A percentile compares a stretch with the other conserved stretches of the same genome.
phyloP scores from a whole-genome alignment of 2,329 filamentous ascomycete species.

The Neopestalotiopsis sp. region DNA sequence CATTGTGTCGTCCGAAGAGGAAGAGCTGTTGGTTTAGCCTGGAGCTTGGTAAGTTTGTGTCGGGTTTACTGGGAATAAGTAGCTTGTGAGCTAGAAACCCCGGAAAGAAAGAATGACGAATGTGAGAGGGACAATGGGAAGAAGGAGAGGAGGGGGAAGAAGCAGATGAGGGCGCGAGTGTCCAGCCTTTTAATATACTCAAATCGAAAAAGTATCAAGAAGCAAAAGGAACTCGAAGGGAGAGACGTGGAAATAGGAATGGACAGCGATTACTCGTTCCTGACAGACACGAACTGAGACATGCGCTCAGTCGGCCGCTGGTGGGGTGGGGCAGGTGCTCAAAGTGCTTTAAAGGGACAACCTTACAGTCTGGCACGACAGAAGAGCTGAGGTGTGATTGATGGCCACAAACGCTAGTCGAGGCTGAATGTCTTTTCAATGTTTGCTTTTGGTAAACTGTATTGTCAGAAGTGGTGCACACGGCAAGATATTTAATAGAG shows the following conservation, averaged over 20 bases:
- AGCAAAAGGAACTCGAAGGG: neutral
- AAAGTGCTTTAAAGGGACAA: neutral
- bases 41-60: neutral
- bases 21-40: neutral
- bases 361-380: neutral
- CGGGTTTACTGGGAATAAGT: neutral
- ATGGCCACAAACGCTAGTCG: neutral
- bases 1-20: slow-evolving; percentile 1
- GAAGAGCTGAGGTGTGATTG: neutral
- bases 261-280: neutral
- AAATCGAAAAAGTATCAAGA: neutral
- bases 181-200: neutral
- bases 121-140: neutral
- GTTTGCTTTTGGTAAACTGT: neutral
- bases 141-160: neutral
- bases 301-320: slow-evolving; percentile 8
- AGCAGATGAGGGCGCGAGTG: neutral
- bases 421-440: neutral
- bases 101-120: neutral
- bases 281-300: slow-evolving; percentile 8
- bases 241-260: slow-evolving; percentile 4
- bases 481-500: neutral
- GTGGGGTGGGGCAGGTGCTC: slow-evolving; percentile 1
- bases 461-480: neutral
- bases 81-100: neutral